These are phyloP conservation scores for Aureobasidium sp. DNA, from an alignment of 2,329 filamentous ascomycete genomes.

Conservation along the genomic window DNA sequence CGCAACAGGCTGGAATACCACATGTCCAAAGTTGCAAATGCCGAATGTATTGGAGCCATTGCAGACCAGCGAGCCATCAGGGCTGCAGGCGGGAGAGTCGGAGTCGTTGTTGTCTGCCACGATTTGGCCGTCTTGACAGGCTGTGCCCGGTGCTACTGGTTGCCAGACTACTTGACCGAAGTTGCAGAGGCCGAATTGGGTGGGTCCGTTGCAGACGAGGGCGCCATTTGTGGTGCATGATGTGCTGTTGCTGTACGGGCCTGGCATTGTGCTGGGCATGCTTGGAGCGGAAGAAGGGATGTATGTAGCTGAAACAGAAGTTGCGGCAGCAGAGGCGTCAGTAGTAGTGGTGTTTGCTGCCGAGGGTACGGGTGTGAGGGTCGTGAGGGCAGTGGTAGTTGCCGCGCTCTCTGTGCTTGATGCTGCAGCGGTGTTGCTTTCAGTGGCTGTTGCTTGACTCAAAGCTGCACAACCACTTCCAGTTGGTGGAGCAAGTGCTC, in stretches of 20 bases:
- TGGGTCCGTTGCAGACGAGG: slow-evolving; percentile 36
- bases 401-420: slow-evolving; percentile 7
- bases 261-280: background rate
- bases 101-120: slow-evolving; percentile 19
- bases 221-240: slow-evolving; percentile 34
- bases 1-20: slow-evolving; percentile 35
- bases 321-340: background rate
- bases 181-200: slow-evolving; percentile 39
- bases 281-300: background rate
- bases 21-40: slow-evolving; percentile 35
- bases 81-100: slow-evolving; percentile 23
- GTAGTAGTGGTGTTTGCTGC: slow-evolving; percentile 6
- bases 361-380: background rate
- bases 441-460: slow-evolving; percentile 13
- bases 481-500: slow-evolving; percentile 14
- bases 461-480: slow-evolving; percentile 20
- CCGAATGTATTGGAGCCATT: slow-evolving; percentile 34
- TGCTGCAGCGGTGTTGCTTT: slow-evolving; percentile 16
- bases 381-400: slow-evolving; percentile 1
- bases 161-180: slow-evolving; percentile 32
- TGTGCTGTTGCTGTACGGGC: slow-evolving; percentile 17
- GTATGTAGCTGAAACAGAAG: background rate
- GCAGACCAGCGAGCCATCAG: slow-evolving; percentile 32
- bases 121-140: slow-evolving; percentile 29
- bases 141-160: slow-evolving; percentile 34